phyloP scores from a whole-genome alignment of 257 asterid species.

The Ilex asprella region DNA sequence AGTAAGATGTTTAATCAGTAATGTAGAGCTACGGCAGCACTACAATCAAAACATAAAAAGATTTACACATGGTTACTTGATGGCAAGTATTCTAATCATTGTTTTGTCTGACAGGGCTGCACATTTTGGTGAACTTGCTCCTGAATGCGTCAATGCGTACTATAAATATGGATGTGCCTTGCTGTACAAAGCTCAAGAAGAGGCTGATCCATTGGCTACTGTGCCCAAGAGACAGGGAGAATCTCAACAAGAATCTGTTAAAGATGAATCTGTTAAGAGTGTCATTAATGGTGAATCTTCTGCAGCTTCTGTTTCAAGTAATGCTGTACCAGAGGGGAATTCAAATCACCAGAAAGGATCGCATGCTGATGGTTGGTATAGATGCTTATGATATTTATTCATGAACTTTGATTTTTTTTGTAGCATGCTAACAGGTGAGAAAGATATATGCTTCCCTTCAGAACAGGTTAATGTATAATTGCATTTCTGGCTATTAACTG shows the following conservation, averaged over 20 bases:
- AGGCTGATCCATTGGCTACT: constrained; percentile 82
- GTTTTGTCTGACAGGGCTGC: constrained; percentile 52
- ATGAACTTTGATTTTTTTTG: neutral
- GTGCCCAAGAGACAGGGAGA: constrained; percentile 66
- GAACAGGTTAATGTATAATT: too few species aligned
- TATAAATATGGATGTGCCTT: constrained; percentile 70
- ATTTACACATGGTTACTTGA: too few species aligned
- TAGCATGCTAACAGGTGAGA: too few species aligned
- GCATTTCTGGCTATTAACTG: too few species aligned
- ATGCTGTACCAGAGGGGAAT: constrained; percentile 36
- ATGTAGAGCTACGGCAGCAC: too few species aligned
- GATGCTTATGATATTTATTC: neutral
- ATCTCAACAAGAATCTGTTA: constrained; percentile 43
- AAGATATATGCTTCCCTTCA: too few species aligned
- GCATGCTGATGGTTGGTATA: constrained; percentile 29
- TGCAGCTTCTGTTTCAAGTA: constrained; percentile 41
- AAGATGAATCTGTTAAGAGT: constrained; percentile 47
- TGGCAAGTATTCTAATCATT: too few species aligned
- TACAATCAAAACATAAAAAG: too few species aligned
- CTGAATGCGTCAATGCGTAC: constrained; percentile 75
- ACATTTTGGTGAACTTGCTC: constrained; percentile 85
- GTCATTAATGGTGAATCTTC: constrained; percentile 51
- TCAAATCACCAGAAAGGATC: constrained; percentile 28
- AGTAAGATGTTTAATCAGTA: too few species aligned
- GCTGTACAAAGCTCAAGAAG: constrained; percentile 78